Base-by-base conservation (phyloP, 2,329 filamentous ascomycete genomes). In the Penicillium sp. region DNA sequence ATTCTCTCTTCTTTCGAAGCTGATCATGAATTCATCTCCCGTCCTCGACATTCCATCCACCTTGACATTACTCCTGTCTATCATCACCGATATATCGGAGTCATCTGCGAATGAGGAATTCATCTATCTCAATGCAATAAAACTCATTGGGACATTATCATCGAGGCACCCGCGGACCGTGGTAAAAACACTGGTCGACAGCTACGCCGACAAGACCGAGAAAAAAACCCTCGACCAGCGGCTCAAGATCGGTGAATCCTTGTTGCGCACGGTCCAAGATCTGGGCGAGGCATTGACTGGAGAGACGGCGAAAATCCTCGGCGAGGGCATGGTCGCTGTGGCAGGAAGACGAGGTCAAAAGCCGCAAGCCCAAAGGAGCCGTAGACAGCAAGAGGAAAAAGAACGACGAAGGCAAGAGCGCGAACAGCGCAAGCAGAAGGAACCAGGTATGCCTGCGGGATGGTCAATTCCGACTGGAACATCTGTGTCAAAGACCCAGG, bases 1-100 rank as follows among this genome's bases (percentile, higher is more conserved):
- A 11, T 66, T 71, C 28, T 65, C 65, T 1, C 51, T 69, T 3
- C 49, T 71, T 3, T 67, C 65, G 4, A 53, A 60, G 16, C 47
- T 71, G 3, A 60, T 71, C 44, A 55, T 54, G n/a, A 63, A 64
- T 34, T 57, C 62, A 1, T 71, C 68, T 0, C 68, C 68, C 1
- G 57, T 71, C 4, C 60, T 71, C 21, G 67, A 71, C 35, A 68
- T 71, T 18, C 64, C 67, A 2, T 65, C 68, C 6, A 70, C 68
- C 2, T 47, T 69, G 8, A 56, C 64, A 0, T 56, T 70, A 2
- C 58, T 71, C 2, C 43, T 70, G 14, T 69, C 67, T 2, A 53
- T 70, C 7, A 57, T 70, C 20, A 63, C 58, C 3, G 64, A 62
- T 32, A 47, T 56, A 8, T 61, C 62, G 0, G 60, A 60, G 34